phyloP scores from a whole-genome alignment of 2,329 filamentous ascomycete species.

The Microdochium trichocladiopsis region DNA sequence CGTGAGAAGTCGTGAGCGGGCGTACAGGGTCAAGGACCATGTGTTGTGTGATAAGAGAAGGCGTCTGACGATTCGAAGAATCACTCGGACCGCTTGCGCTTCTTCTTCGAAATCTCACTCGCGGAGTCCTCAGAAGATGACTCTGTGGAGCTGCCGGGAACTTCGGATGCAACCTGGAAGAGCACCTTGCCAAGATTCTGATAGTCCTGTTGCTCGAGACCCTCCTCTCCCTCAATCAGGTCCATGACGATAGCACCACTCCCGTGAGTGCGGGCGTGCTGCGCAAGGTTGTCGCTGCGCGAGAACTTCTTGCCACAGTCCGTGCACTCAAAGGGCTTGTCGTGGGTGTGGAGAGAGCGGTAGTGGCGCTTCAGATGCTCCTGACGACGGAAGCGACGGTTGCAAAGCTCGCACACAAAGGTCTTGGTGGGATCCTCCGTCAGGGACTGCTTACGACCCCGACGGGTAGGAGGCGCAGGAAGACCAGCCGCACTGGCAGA shows the following conservation, averaged over 20 bases:
- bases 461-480: conserved; percentile 68
- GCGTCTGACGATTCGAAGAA: conserved; percentile 1
- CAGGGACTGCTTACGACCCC: conserved; percentile 95
- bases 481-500: conserved; percentile 35
- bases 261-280: conserved; percentile 91
- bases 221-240: conserved; percentile 64
- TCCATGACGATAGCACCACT: conserved; percentile 87
- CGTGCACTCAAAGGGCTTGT: conserved; percentile 96
- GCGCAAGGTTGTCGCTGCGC: conserved; percentile 91
- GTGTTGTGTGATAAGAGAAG: neutral
- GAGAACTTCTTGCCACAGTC: conserved; percentile 99
- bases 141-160: conserved; percentile 60
- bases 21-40: conserved; percentile 11
- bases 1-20: conserved; percentile 32
- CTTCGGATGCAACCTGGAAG: conserved; percentile 71
- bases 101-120: conserved; percentile 57
- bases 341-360: conserved; percentile 93
- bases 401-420: conserved; percentile 94
- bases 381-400: conserved; percentile 93
- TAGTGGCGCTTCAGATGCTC: conserved; percentile 99
- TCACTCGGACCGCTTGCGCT: conserved; percentile 69
- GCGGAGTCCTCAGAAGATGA: conserved; percentile 44
- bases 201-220: conserved; percentile 51
- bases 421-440: conserved; percentile 98
- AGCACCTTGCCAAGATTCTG: conserved; percentile 67